Evolutionary conservation across 2,329 filamentous ascomycete genomes (phyloP).

Genomic region (Ophiocordyceps robertsii): DNA sequence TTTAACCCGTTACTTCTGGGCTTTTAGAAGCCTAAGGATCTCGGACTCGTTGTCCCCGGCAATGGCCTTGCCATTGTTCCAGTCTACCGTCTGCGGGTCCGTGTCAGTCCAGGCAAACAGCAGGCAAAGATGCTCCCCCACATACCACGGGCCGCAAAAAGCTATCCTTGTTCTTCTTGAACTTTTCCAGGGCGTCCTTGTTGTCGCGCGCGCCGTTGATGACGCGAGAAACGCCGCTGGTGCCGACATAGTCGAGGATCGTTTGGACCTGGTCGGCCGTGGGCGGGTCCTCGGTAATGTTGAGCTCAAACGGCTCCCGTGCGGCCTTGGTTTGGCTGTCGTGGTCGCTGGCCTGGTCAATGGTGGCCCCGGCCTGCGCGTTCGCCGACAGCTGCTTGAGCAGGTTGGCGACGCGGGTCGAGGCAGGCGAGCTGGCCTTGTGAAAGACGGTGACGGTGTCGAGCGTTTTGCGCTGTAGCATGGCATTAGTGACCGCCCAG

Average conservation of each 20-base stretch:
- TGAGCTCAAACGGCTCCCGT: constrained; percentile 68
- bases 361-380: constrained; percentile 52
- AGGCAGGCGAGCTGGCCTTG: constrained; percentile 61
- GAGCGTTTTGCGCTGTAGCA: constrained; percentile 55
- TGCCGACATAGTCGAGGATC: constrained; percentile 71
- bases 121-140: constrained; percentile 7
- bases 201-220: constrained; percentile 62
- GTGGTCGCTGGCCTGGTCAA: constrained; percentile 62
- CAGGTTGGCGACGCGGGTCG: constrained; percentile 57
- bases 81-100: constrained; percentile 55
- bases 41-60: constrained; percentile 73
- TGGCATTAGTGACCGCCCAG: constrained; percentile 7
- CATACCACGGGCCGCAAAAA: constrained; percentile 70
- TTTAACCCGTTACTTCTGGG: constrained; percentile 24
- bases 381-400: constrained; percentile 70
- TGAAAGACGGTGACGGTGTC: constrained; percentile 97
- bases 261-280: constrained; percentile 72
- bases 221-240: constrained; percentile 42
- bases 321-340: constrained; percentile 37
- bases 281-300: constrained; percentile 67
- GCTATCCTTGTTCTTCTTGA: constrained; percentile 53
- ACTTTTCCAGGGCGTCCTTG: constrained; percentile 66
- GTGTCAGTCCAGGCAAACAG: not conserved
- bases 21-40: constrained; percentile 68
- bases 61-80: constrained; percentile 78